These are phyloP conservation scores for Strobilomyces confusus DNA, from an alignment of 768 basidiomycete genomes.

Conservation along the genomic window DNA sequence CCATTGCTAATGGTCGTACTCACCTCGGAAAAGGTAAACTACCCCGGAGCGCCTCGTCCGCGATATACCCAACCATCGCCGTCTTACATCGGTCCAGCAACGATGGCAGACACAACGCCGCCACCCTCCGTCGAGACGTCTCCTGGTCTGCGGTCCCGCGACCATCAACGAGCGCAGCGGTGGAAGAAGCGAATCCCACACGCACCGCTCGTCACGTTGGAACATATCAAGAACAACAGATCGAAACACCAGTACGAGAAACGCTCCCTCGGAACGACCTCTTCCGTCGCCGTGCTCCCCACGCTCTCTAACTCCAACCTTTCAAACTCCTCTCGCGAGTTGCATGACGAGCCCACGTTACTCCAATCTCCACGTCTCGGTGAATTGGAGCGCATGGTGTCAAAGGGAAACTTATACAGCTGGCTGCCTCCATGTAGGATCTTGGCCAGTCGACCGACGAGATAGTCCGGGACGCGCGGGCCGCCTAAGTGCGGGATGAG, in stretches of 20 bases:
- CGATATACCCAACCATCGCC: constrained; percentile 69
- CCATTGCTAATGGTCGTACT: not conserved
- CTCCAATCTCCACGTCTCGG: constrained; percentile 9
- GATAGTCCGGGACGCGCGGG: constrained; percentile 61
- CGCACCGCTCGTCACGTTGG: constrained; percentile 58
- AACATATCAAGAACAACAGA: constrained; percentile 77
- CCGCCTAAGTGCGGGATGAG: constrained; percentile 75
- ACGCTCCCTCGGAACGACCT: constrained; percentile 66
- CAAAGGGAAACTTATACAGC: constrained; percentile 40
- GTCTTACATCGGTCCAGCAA: constrained; percentile 74
- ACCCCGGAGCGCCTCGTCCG: constrained; percentile 83
- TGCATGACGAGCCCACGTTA: constrained; percentile 4
- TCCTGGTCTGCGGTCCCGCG: constrained; percentile 51
- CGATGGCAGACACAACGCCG: constrained; percentile 66
- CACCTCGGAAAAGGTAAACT: constrained; percentile 85
- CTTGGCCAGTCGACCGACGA: constrained; percentile 64
- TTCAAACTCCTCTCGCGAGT: constrained; percentile 30
- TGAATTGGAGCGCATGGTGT: constrained; percentile 7
- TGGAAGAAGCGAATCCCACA: not conserved
- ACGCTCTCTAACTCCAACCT: constrained; percentile 37
- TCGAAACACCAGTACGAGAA: constrained; percentile 95
- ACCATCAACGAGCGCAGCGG: not conserved
- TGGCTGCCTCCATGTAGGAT: constrained; percentile 71
- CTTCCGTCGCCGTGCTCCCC: constrained; percentile 59
- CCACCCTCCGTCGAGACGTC: constrained; percentile 57